phyloP scores from a whole-genome alignment of 306 rosid genomes.

The Prunus persica region DNA sequence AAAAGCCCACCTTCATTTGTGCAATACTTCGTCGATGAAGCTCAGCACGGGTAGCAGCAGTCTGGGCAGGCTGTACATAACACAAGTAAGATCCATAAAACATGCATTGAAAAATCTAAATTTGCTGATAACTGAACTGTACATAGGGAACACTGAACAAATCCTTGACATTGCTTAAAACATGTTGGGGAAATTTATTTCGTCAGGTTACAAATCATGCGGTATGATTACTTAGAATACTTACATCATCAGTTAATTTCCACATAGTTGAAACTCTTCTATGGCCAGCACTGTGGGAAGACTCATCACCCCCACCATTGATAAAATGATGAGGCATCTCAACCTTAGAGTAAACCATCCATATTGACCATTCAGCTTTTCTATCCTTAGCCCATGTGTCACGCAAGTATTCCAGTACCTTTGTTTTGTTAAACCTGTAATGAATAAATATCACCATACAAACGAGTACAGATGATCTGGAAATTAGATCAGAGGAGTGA shows the following conservation, averaged over 20 bases:
- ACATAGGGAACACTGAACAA: background rate
- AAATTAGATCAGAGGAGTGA: constrained; percentile 14
- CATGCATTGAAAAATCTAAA: constrained; percentile 4
- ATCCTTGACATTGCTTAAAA: background rate
- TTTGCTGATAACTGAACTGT: background rate
- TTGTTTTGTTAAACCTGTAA: constrained; percentile 64
- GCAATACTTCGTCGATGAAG: constrained; percentile 82
- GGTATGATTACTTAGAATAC: constrained; percentile 22
- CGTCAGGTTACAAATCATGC: background rate
- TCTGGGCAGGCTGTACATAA: constrained; percentile 67
- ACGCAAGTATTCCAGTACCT: constrained; percentile 57
- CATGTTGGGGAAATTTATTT: constrained; percentile 1
- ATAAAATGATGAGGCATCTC: constrained; percentile 93
- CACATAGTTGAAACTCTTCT: constrained; percentile 57
- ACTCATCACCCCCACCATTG: constrained; percentile 50
- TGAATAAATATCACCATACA: constrained; percentile 25
- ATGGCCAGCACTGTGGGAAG: constrained; percentile 50
- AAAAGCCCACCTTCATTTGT: constrained; percentile 73
- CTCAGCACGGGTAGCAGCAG: constrained; percentile 76
- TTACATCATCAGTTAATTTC: constrained; percentile 81
- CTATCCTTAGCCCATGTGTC: constrained; percentile 78
- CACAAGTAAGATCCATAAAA: constrained; percentile 14
- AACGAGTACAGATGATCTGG: constrained; percentile 8
- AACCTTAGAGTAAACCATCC: constrained; percentile 90
- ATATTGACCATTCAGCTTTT: constrained; percentile 91